phyloP scores from a whole-genome alignment of 805 yeast genomes.

The Debaryomyces tyrocola region DNA sequence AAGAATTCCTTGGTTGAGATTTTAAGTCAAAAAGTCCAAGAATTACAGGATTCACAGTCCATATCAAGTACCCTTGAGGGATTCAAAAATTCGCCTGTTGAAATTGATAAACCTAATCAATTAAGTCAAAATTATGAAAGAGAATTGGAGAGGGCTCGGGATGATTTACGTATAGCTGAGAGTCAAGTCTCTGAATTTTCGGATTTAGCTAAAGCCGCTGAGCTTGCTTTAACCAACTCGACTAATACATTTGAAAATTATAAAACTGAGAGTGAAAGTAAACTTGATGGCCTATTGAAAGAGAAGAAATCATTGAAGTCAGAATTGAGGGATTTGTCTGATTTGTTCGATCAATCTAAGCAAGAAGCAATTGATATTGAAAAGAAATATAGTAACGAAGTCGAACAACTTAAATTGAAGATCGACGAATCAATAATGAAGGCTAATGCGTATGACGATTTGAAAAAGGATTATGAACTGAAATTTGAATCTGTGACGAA shows the following conservation, averaged over 20 bases:
- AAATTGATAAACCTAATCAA: background rate
- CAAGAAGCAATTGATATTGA: slow-evolving; percentile 18
- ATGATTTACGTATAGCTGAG: slow-evolving; percentile 57
- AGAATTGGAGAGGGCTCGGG: slow-evolving; percentile 48
- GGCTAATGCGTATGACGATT: slow-evolving; percentile 33
- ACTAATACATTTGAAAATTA: slow-evolving; percentile 52
- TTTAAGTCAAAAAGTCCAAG: slow-evolving; percentile 35
- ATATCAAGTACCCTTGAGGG: slow-evolving; percentile 10
- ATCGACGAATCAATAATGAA: slow-evolving; percentile 24
- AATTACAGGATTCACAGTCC: slow-evolving; percentile 21
- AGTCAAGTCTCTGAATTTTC: slow-evolving; percentile 62
- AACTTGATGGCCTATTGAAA: slow-evolving; percentile 15
- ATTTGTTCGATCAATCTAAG: slow-evolving; percentile 21
- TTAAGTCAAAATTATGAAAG: slow-evolving; percentile 7
- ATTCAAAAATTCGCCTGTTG: slow-evolving; percentile 1
- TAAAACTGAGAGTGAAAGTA: slow-evolving; percentile 24
- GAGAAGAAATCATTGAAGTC: slow-evolving; percentile 24
- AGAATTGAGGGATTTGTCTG: slow-evolving; percentile 19
- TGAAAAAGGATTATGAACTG: slow-evolving; percentile 31
- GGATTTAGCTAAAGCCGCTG: slow-evolving; percentile 63
- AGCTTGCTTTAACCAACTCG: slow-evolving; percentile 58
- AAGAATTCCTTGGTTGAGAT: slow-evolving; percentile 41
- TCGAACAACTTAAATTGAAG: slow-evolving; percentile 24
- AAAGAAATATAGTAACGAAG: slow-evolving; percentile 20
- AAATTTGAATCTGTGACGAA: slow-evolving; percentile 24